phyloP scores from a whole-genome alignment of 2,329 filamentous ascomycete genomes.

The Botrytis fragariae region DNA sequence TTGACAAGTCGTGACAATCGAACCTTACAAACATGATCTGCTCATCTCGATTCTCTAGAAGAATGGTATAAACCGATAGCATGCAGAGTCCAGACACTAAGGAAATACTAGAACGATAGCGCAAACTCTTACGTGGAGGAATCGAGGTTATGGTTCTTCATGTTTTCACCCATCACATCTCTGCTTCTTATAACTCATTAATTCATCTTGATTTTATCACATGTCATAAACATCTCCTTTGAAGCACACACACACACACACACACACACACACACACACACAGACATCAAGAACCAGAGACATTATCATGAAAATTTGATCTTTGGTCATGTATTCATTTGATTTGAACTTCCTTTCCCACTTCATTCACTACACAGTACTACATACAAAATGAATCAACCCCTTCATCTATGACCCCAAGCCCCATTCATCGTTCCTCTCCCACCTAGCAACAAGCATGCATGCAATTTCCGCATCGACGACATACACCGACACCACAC shows the following conservation, averaged over 20 bases:
- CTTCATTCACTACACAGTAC: not conserved
- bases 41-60: too few species aligned
- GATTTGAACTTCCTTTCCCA: not conserved
- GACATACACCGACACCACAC: not conserved
- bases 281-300: not conserved
- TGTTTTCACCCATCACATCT: not conserved
- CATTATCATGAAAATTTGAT: not conserved
- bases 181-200: not conserved
- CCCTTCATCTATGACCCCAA: not conserved
- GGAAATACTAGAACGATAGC: too few species aligned
- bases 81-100: too few species aligned
- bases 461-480: not conserved
- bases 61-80: too few species aligned
- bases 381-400: not conserved
- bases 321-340: not conserved
- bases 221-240: too few species aligned
- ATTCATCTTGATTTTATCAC: not conserved
- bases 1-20: too few species aligned
- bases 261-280: too few species aligned
- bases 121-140: too few species aligned
- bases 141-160: not conserved
- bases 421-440: not conserved
- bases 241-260: too few species aligned
- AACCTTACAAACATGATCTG: too few species aligned
- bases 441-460: not conserved